Evolutionary conservation across 2,329 filamentous ascomycete genomes (phyloP).

Genomic region (Paraconiothyrium sp.): DNA sequence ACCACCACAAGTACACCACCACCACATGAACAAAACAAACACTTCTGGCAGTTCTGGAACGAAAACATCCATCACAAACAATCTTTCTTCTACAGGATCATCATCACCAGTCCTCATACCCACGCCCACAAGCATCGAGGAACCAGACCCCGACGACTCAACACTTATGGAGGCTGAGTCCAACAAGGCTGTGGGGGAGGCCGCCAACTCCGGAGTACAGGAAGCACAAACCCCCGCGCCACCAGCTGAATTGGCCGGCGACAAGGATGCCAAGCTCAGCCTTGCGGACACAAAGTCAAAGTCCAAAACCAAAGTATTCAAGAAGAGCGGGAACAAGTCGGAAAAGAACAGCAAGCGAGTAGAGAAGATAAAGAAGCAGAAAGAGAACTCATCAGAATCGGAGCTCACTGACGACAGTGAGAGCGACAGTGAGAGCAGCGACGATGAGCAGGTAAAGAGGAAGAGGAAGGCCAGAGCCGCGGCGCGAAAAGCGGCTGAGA

Average conservation of each 20-base stretch:
- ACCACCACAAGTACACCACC: not conserved
- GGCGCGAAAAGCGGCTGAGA: constrained; percentile 19
- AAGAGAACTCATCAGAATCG: constrained; percentile 17
- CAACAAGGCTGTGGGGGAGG: constrained; percentile 14
- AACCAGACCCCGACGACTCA: constrained; percentile 30
- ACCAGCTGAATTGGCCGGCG: constrained; percentile 13
- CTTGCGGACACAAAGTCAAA: constrained; percentile 22
- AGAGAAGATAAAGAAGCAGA: constrained; percentile 19
- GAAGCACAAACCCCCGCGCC: constrained; percentile 18
- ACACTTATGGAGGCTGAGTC: constrained; percentile 23
- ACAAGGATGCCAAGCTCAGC: constrained; percentile 22
- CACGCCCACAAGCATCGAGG: constrained; percentile 32
- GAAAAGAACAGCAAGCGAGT: constrained; percentile 15
- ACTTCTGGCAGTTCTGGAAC: constrained; percentile 21
- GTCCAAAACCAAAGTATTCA: constrained; percentile 16
- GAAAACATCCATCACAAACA: constrained; percentile 21
- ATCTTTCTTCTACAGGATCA: constrained; percentile 29
- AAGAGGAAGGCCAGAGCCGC: constrained; percentile 20
- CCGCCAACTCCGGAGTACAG: constrained; percentile 13
- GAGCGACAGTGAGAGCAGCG: constrained; percentile 25
- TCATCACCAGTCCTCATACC: constrained; percentile 38
- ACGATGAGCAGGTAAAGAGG: constrained; percentile 20
- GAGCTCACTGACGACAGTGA: constrained; percentile 26
- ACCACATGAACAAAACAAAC: constrained; percentile 32
- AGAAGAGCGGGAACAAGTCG: not conserved